Evolutionary conservation across 1,139 yeast species (phyloP).

Genomic region (Pichia sp.): DNA sequence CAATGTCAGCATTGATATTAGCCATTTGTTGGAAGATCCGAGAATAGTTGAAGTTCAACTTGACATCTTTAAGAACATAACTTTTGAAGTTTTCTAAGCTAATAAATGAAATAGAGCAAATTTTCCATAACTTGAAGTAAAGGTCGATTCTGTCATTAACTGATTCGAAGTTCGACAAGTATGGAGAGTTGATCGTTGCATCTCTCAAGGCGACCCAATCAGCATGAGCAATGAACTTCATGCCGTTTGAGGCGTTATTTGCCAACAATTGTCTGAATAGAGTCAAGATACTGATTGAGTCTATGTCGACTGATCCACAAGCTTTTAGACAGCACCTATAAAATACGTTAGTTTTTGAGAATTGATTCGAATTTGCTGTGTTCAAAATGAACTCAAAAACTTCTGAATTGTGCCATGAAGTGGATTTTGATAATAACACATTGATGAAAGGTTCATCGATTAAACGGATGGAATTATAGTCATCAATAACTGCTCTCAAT

Average conservation of each 20-base stretch:
- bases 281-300: constrained; percentile 50
- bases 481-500: constrained; percentile 54
- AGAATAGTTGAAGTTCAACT: constrained; percentile 37
- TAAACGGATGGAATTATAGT: constrained; percentile 53
- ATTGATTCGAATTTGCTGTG: constrained; percentile 55
- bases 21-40: constrained; percentile 36
- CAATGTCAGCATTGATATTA: constrained; percentile 35
- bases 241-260: constrained; percentile 51
- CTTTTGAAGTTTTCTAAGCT: constrained; percentile 41
- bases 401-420: constrained; percentile 62
- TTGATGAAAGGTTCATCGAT: constrained; percentile 77
- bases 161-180: constrained; percentile 23
- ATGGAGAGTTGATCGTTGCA: constrained; percentile 57
- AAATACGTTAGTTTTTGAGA: constrained; percentile 64
- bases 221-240: constrained; percentile 66
- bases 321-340: constrained; percentile 75
- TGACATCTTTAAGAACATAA: constrained; percentile 39
- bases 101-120: constrained; percentile 46
- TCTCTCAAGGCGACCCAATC: constrained; percentile 87
- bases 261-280: constrained; percentile 59
- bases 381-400: constrained; percentile 62
- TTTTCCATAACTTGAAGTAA: constrained; percentile 55
- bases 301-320: constrained; percentile 57
- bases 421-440: constrained; percentile 64
- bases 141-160: constrained; percentile 45